Evolutionary conservation across 345 rosid genomes (phyloP).

Genomic region (Hibiscus syriacus): DNA sequence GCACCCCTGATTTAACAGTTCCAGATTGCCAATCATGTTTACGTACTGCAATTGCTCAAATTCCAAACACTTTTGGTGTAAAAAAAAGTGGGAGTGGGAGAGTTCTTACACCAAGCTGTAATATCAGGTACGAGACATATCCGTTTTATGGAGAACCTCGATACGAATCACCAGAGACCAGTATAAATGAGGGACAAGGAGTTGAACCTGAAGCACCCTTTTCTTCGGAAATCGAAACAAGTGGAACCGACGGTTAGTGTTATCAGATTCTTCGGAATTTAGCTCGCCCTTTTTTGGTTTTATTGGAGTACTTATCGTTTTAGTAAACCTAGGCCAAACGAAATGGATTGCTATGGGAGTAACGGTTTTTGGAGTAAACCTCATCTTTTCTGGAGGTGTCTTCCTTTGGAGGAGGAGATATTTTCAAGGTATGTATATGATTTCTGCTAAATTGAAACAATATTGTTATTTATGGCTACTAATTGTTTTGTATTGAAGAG

Average conservation of each 20-base stretch:
- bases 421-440: not conserved
- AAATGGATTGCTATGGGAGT: slow-evolving; percentile 4
- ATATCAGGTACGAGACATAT: not conserved
- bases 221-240: not conserved
- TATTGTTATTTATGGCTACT: not conserved
- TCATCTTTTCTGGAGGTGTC: not conserved
- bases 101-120: not conserved
- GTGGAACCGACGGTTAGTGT: not conserved
- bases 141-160: not conserved
- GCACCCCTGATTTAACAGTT: not conserved
- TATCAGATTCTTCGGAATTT: not conserved
- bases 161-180: not conserved
- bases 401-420: slow-evolving; percentile 1
- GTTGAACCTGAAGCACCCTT: not conserved
- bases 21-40: not conserved
- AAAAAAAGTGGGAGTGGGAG: not conserved
- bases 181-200: not conserved
- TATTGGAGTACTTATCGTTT: not conserved
- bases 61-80: not conserved
- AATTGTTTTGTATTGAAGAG: not conserved
- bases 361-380: not conserved
- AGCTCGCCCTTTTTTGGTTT: not conserved
- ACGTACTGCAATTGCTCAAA: not conserved
- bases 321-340: not conserved
- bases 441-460: not conserved